Percentiles rank a stretch among this genome's conserved stretches.
These are phyloP conservation scores for Xylariaceae sp. DNA, from an alignment of 2,329 filamentous ascomycete genomes.

Conservation along the genomic window DNA sequence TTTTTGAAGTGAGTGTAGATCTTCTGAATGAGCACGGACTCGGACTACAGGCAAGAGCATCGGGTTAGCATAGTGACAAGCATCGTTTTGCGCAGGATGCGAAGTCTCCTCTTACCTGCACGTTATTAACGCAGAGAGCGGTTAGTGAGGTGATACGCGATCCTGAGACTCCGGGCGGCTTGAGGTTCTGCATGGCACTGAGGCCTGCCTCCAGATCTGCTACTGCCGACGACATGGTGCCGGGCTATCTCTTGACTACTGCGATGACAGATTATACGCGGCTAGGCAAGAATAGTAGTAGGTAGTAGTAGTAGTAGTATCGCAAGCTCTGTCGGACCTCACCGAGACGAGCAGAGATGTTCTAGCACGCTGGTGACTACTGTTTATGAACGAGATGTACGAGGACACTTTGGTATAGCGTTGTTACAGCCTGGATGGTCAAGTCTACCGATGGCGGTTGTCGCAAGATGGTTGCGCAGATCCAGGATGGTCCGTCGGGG, in stretches of 20 bases:
- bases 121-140: slow-evolving; percentile 77
- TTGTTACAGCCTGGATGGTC: slow-evolving; percentile 28
- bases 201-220: slow-evolving; percentile 85
- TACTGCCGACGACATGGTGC: slow-evolving; percentile 71
- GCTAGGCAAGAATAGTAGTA: slow-evolving; percentile 19
- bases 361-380: slow-evolving; percentile 29
- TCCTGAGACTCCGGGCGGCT: slow-evolving; percentile 89
- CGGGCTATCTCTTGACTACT: slow-evolving; percentile 22
- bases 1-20: slow-evolving; percentile 97
- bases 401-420: slow-evolving; percentile 23
- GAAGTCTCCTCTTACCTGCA: slow-evolving; percentile 63
- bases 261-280: slow-evolving; percentile 27
- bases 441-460: slow-evolving; percentile 25
- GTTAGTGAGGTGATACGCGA: slow-evolving; percentile 88
- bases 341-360: slow-evolving; percentile 26
- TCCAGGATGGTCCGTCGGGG: slow-evolving; percentile 12
- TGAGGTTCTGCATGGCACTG: slow-evolving; percentile 85
- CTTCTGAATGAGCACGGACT: slow-evolving; percentile 91
- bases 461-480: slow-evolving; percentile 15
- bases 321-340: slow-evolving; percentile 25
- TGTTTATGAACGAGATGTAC: slow-evolving; percentile 23
- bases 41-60: slow-evolving; percentile 57
- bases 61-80: slow-evolving; percentile 26
- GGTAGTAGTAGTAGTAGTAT: slow-evolving; percentile 12
- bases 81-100: slow-evolving; percentile 6